A percentile compares a stretch with the other conserved stretches of the same genome.
Conservation (phyloP, 2,329 filamentous ascomycete species). For the Graphilbum sp. region DNA sequence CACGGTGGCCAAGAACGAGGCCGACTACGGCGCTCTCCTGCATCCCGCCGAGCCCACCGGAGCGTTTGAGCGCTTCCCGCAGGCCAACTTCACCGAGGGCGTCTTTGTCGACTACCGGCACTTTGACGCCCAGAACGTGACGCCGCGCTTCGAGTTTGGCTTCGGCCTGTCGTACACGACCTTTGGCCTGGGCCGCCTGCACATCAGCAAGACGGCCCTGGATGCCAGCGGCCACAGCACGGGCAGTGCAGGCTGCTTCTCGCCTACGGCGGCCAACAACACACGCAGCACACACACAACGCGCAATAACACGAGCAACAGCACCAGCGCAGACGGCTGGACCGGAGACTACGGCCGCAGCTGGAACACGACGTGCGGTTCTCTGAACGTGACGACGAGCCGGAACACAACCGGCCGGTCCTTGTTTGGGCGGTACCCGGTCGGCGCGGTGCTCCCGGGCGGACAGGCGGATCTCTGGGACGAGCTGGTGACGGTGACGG, state of each 20-base stretch:
- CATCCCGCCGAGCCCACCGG: conserved; percentile 25
- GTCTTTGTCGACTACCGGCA: conserved; percentile 35
- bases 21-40: conserved; percentile 31
- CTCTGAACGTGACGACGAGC: neutral
- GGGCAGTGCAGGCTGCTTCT: no score
- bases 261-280: neutral
- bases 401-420: conserved; percentile 3
- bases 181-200: conserved; percentile 28
- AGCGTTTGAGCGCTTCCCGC: conserved; percentile 30
- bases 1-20: conserved; percentile 36
- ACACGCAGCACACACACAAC: neutral
- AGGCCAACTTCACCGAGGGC: conserved; percentile 31
- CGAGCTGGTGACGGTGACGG: conserved; percentile 21
- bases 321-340: neutral
- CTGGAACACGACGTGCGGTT: neutral
- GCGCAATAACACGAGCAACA: conserved; percentile 1
- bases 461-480: conserved; percentile 31
- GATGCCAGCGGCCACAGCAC: neutral
- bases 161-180: conserved; percentile 39
- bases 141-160: conserved; percentile 36
- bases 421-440: conserved; percentile 19
- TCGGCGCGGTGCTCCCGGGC: conserved; percentile 22
- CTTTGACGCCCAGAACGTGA: conserved; percentile 31
- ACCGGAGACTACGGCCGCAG: no score
- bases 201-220: conserved; percentile 11